Conservation (phyloP, 352 stramenopile genomes). For the Phytophthora fragariaefolia region DNA sequence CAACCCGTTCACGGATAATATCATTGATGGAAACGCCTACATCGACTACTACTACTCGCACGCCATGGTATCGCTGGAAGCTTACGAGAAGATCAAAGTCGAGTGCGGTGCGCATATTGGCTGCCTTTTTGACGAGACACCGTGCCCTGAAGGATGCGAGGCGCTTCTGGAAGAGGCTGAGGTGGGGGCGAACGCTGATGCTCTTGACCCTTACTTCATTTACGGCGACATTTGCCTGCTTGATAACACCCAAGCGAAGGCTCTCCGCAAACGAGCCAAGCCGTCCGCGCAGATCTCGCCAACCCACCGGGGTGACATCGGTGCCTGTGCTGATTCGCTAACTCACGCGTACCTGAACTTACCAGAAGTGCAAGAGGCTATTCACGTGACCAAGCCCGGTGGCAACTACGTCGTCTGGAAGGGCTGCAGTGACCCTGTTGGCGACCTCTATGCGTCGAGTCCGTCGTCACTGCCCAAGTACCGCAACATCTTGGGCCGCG, state of each 20-base stretch:
- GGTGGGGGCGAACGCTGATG: conserved; percentile 44
- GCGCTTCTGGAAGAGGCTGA: conserved; percentile 60
- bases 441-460: conserved; percentile 61
- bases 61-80: conserved; percentile 81
- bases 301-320: conserved; percentile 58
- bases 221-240: conserved; percentile 84
- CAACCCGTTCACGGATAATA: conserved; percentile 72
- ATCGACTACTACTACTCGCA: conserved; percentile 91
- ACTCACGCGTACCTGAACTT: conserved; percentile 75
- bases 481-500: conserved; percentile 58
- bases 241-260: conserved; percentile 57
- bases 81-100: conserved; percentile 68
- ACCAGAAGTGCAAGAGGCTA: conserved; percentile 59
- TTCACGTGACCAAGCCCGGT: conserved; percentile 48
- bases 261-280: conserved; percentile 52
- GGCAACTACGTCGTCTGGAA: conserved; percentile 58
- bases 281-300: conserved; percentile 34
- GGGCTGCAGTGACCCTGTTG: conserved; percentile 71
- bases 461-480: conserved; percentile 71
- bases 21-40: conserved; percentile 70
- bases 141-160: conserved; percentile 54
- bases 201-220: conserved; percentile 83
- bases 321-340: conserved; percentile 69
- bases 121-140: conserved; percentile 59
- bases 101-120: conserved; percentile 62